Conservation (phyloP, 202 grass and related monocot genomes). For the Thinopyrum obtusiflorum region DNA sequence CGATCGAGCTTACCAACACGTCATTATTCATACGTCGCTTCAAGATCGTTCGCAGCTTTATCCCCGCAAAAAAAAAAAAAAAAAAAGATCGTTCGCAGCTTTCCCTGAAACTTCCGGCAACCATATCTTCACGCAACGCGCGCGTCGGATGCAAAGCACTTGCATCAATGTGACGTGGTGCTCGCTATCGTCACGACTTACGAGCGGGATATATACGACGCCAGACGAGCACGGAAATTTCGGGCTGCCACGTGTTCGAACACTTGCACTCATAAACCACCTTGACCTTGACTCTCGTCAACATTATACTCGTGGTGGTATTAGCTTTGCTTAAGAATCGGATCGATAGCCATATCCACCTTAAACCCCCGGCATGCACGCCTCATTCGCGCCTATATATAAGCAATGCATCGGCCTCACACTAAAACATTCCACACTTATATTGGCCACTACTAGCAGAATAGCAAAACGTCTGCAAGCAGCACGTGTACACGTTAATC, state of each 20-base stretch:
- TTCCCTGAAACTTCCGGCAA: constrained; percentile 4
- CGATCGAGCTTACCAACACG: background rate
- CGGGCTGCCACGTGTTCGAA: background rate
- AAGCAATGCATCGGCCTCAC: background rate
- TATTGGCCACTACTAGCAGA: background rate
- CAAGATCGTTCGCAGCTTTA: background rate
- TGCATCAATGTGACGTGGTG: background rate
- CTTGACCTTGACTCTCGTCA: constrained; percentile 6
- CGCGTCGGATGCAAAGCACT: background rate
- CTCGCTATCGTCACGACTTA: background rate
- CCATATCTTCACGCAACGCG: background rate
- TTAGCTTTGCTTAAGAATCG: background rate
- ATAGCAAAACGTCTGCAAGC: background rate
- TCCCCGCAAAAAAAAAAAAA: too few relatives aligned
- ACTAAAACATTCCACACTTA: background rate
- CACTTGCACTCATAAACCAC: background rate
- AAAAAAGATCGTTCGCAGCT: background rate
- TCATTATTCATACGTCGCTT: background rate
- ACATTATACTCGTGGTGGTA: background rate
- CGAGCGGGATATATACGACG: background rate
- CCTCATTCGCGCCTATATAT: background rate
- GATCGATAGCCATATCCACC: background rate
- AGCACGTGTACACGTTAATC: background rate
- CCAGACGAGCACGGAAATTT: background rate
- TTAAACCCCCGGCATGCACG: background rate